Evolutionary conservation across 371 early-diverging fungal species (phyloP).

Genomic region (Mucor mucedo): DNA sequence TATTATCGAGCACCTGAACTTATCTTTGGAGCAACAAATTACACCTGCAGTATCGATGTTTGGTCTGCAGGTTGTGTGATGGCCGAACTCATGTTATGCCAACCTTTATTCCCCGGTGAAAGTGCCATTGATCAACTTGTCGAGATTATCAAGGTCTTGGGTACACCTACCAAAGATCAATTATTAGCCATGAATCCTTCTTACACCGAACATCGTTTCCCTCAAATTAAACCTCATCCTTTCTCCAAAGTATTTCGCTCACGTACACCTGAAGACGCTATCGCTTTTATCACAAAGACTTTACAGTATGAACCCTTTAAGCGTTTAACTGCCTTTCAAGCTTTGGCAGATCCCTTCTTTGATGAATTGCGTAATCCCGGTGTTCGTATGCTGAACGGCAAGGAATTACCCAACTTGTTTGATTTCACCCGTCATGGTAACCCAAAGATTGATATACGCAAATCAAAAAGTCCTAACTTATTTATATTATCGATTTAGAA

Average conservation of each 20-base stretch:
- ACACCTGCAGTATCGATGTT: slow-evolving; percentile 91
- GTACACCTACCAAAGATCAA: slow-evolving; percentile 97
- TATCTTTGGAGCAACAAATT: slow-evolving; percentile 96
- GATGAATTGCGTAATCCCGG: slow-evolving; percentile 90
- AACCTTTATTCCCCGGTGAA: slow-evolving; percentile 98
- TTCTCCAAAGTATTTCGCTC: slow-evolving; percentile 89
- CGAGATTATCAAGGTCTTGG: slow-evolving; percentile 99
- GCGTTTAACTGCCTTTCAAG: slow-evolving; percentile 92
- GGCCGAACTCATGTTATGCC: slow-evolving; percentile 96
- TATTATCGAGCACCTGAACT: slow-evolving; percentile 99
- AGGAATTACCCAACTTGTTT: slow-evolving; percentile 87
- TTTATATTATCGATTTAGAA: slow-evolving; percentile 30
- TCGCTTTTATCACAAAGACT: slow-evolving; percentile 86
- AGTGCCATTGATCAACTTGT: slow-evolving; percentile 99
- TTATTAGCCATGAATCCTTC: slow-evolving; percentile 95
- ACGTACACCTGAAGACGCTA: slow-evolving; percentile 85
- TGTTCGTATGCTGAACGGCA: slow-evolving; percentile 79
- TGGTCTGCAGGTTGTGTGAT: slow-evolving; percentile 99
- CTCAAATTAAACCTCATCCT: slow-evolving; percentile 89
- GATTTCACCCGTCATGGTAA: slow-evolving; percentile 86
- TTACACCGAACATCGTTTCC: slow-evolving; percentile 98
- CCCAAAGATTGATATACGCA: not conserved
- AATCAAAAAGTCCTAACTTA: not conserved
- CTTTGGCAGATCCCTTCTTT: slow-evolving; percentile 97
- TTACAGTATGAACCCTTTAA: slow-evolving; percentile 94